Base-by-base conservation (phyloP, 2,329 filamentous ascomycete species). In the Penicillium sp. region DNA sequence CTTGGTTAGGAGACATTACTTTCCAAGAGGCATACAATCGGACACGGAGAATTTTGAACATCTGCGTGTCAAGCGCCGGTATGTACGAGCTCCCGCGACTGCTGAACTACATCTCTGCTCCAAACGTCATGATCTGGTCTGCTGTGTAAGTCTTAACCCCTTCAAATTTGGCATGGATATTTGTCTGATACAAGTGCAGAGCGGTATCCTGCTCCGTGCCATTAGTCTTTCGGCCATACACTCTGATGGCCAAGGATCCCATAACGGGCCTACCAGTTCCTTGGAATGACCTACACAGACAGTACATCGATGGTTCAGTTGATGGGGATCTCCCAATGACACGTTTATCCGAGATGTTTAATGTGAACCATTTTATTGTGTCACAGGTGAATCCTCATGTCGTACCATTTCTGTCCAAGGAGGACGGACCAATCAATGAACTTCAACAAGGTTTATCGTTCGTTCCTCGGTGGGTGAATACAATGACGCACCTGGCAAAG, bases 361-460 rank as follows among this genome's bases (percentile, higher is more conserved):
- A 97, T 68, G 92, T 97, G 70, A 97, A 97, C 68, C 93, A 97
- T 70, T 97, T 97, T 69, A 97, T 97, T 63, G 93, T 97, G 18
- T 96, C 92, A 0, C 93, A 97, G 71, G 92, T 97, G 49, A 97
- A 97, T 66, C 93, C 93, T 0, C 93, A 97, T 66, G 90, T 97
- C 8, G 85, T 95, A 0, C 90, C 91, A 0, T 96, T 97, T 66
- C 77, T 97, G 15, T 80, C 84, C 15, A 89, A 87, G 62, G 89
- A 95, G 55, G 89, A 91, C 57, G 81, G 68, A 69, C 61, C 66
- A 26, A 64, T 57, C 18, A 57, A 53, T 35, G 56, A 66, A 52
- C 66, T 51, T 54, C 69, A 68, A 9, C 67, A 74, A 25, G 66
- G 72, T 27, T 62, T 64, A 26, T 67, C 63, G 18, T 61, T 71